Percentiles rank a stretch among this genome's conserved stretches.
Conservation (phyloP, 257 asterid species). For the Mitragyna speciosa region DNA sequence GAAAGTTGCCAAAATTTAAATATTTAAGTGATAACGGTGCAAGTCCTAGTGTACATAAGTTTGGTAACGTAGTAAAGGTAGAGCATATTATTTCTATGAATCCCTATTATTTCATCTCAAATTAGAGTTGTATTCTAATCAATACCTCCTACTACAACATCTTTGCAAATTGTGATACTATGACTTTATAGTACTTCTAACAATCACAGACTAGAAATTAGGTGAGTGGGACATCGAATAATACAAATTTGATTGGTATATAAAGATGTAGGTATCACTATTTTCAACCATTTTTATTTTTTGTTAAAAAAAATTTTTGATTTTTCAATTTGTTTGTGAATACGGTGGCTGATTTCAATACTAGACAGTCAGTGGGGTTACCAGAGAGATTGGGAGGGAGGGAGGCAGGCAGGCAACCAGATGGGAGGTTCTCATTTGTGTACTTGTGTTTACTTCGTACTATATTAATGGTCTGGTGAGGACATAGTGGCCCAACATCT, state of each 20-base stretch:
- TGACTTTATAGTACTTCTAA: background rate
- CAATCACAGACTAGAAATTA: background rate
- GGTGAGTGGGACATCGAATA: background rate
- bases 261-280: background rate
- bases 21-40: too few relatives aligned
- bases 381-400: background rate
- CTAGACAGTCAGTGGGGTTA: background rate
- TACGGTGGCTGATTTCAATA: background rate
- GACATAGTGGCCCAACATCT: background rate
- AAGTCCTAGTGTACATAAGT: too few relatives aligned
- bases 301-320: background rate
- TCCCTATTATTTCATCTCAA: background rate
- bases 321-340: background rate
- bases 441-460: background rate
- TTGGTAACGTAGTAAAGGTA: too few relatives aligned
- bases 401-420: background rate
- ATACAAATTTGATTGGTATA: background rate
- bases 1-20: too few relatives aligned
- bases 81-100: too few relatives aligned
- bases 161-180: too few relatives aligned
- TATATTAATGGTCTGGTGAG: background rate
- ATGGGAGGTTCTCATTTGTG: background rate
- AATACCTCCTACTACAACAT: too few relatives aligned
- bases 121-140: too few relatives aligned
- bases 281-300: background rate